These are phyloP conservation scores for Grigorovia humatica DNA, from an alignment of 805 yeast genomes.

Conservation along the genomic window DNA sequence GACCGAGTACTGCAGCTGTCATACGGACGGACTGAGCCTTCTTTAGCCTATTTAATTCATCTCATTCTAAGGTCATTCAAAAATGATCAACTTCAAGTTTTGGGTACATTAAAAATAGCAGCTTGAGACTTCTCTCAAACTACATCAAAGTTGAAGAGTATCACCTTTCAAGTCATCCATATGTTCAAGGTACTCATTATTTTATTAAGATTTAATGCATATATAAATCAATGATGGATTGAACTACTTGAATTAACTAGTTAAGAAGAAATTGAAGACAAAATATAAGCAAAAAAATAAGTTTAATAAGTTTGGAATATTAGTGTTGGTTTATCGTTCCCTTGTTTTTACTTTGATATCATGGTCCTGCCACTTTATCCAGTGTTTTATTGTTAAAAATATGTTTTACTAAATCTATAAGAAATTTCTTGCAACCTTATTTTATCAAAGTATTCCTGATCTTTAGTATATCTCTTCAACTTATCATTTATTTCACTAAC, in stretches of 20 bases:
- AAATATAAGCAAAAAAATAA: background rate
- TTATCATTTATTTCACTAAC: background rate
- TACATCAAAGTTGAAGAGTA: too few relatives aligned
- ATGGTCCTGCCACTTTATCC: too few relatives aligned
- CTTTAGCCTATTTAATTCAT: too few relatives aligned
- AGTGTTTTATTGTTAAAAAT: slow-evolving; percentile 7
- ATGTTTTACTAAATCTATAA: slow-evolving; percentile 26
- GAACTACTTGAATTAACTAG: background rate
- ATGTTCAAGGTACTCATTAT: background rate
- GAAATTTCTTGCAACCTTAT: slow-evolving; percentile 27
- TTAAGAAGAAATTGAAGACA: background rate
- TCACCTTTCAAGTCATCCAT: background rate
- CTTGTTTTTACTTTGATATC: too few relatives aligned
- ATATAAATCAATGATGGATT: too few relatives aligned
- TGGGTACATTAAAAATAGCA: too few relatives aligned
- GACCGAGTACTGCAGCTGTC: too few relatives aligned
- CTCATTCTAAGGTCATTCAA: too few relatives aligned
- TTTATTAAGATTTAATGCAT: background rate
- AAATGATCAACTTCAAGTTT: too few relatives aligned
- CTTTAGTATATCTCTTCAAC: background rate
- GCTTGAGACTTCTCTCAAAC: background rate
- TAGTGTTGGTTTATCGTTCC: background rate
- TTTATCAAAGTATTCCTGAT: slow-evolving; percentile 23
- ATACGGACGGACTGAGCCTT: too few relatives aligned
- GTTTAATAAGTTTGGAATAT: background rate